Evolutionary conservation across 148 eudicot species (phyloP).

Genomic region (Chenopodium formosanum): DNA sequence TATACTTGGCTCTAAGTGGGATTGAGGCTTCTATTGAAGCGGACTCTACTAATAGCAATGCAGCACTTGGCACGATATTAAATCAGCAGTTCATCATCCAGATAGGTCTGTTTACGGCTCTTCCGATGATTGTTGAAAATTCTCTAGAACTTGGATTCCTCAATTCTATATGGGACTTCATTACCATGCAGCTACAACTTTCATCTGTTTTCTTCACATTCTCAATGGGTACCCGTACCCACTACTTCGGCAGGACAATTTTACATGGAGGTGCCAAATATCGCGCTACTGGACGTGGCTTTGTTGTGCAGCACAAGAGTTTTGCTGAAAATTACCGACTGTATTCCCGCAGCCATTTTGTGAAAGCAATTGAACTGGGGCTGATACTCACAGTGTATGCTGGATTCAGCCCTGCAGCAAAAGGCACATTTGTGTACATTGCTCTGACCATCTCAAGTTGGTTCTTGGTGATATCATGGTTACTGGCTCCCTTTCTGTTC

Average conservation of each 20-base stretch:
- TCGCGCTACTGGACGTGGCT: constrained; percentile 93
- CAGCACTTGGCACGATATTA: constrained; percentile 71
- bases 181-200: constrained; percentile 88
- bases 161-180: constrained; percentile 73
- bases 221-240: constrained; percentile 90
- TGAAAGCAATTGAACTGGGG: constrained; percentile 88
- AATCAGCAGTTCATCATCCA: constrained; percentile 89
- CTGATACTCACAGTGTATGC: constrained; percentile 77
- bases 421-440: constrained; percentile 71
- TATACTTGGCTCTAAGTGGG: constrained; percentile 84
- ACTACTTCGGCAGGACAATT: constrained; percentile 87
- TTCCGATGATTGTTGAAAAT: constrained; percentile 87
- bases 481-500: constrained; percentile 83
- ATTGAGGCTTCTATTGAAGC: constrained; percentile 49
- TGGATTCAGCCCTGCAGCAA: constrained; percentile 71
- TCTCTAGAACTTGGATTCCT: constrained; percentile 89
- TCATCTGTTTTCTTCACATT: constrained; percentile 83
- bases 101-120: constrained; percentile 79
- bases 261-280: constrained; percentile 96
- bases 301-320: constrained; percentile 86
- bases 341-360: constrained; percentile 84
- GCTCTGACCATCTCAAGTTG: constrained; percentile 84
- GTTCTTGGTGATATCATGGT: constrained; percentile 85
- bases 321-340: constrained; percentile 86
- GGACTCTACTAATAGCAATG: constrained; percentile 43